A percentile compares a stretch with the other conserved stretches of the same genome.
Evolutionary conservation across 2,329 filamentous ascomycete species (phyloP).

Genomic region (Byssochlamys sp.): DNA sequence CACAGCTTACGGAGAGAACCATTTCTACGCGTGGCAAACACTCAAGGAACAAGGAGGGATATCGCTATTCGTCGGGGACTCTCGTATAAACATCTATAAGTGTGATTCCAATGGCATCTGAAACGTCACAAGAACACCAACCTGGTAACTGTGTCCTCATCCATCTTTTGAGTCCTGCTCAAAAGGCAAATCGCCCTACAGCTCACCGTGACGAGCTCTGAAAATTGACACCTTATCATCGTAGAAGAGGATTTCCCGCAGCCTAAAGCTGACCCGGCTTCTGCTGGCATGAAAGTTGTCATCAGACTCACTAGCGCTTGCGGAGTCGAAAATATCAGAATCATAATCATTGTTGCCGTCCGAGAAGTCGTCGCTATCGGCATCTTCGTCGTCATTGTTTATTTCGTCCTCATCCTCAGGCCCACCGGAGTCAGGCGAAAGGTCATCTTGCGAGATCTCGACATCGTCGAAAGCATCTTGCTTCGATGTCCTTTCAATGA

Average conservation of each 20-base stretch:
- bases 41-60: neutral
- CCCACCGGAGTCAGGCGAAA: conserved; percentile 26
- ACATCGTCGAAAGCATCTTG: conserved; percentile 25
- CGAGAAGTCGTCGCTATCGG: conserved; percentile 37
- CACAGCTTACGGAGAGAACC: neutral
- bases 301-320: conserved; percentile 43
- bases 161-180: neutral
- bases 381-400: conserved; percentile 40
- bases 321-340: conserved; percentile 31
- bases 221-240: conserved; percentile 77
- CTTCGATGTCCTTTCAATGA: conserved; percentile 52
- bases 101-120: neutral
- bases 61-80: neutral
- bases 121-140: neutral
- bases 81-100: neutral
- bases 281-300: conserved; percentile 23
- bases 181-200: conserved; percentile 16
- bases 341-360: conserved; percentile 35
- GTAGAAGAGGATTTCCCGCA: conserved; percentile 74
- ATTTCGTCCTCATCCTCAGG: conserved; percentile 37
- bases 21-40: neutral
- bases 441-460: conserved; percentile 38
- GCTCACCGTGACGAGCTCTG: conserved; percentile 57
- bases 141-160: neutral
- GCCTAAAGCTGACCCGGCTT: conserved; percentile 43